Percentiles rank a stretch among this genome's conserved stretches.
These are phyloP conservation scores for Dactylellina cionopaga DNA, from an alignment of 2,329 filamentous ascomycete species.

Conservation along the genomic window DNA sequence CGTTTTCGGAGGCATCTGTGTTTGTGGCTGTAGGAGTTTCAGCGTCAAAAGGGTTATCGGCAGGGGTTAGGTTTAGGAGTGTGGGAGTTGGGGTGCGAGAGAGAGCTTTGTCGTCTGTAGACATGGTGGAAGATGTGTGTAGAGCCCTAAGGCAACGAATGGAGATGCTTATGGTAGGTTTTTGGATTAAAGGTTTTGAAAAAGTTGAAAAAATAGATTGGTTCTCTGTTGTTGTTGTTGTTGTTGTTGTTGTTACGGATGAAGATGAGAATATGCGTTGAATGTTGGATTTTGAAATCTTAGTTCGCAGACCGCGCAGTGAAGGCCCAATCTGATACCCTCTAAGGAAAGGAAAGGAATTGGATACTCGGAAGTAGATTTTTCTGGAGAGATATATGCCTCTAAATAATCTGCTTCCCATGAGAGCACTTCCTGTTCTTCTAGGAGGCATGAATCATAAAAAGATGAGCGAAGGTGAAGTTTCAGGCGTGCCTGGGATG, in stretches of 20 bases:
- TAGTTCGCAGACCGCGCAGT: slow-evolving; percentile 32
- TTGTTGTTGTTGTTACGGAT: background rate
- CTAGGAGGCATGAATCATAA: background rate
- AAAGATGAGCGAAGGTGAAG: background rate
- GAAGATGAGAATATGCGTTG: slow-evolving; percentile 20
- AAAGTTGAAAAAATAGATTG: background rate
- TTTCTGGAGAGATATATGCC: background rate
- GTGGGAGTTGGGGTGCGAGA: slow-evolving; percentile 44
- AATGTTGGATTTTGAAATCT: slow-evolving; percentile 31
- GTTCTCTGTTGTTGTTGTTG: background rate
- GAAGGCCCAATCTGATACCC: no score
- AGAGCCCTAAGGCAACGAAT: background rate
- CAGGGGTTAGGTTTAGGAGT: background rate
- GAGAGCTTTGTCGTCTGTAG: slow-evolving; percentile 15
- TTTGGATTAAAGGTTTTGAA: background rate
- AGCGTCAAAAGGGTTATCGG: slow-evolving; percentile 6
- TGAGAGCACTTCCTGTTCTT: no score
- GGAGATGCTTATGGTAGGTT: background rate
- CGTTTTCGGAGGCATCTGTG: slow-evolving; percentile 9
- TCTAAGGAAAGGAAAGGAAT: background rate
- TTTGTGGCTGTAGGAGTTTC: slow-evolving; percentile 18
- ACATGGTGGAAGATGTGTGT: slow-evolving; percentile 15
- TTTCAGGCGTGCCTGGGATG: background rate
- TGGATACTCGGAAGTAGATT: background rate
- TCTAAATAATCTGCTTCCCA: no score